Evolutionary conservation across 805 yeast species (phyloP).

Genomic region (Metahyphopichia silvanorum): DNA sequence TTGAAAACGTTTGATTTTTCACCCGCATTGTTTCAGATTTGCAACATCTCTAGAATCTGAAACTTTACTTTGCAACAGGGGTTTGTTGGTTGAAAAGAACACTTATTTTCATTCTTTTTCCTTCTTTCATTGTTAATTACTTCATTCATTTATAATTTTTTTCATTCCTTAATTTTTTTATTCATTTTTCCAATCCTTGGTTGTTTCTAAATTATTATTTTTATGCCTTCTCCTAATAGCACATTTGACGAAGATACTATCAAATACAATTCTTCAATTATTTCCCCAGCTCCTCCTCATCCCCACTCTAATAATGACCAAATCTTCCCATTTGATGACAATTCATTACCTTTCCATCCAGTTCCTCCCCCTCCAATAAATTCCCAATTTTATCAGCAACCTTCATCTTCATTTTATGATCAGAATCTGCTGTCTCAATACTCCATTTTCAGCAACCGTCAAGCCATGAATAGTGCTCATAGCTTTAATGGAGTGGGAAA

Average conservation of each 20-base stretch:
- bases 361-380: constrained; percentile 19
- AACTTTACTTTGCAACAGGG: no score
- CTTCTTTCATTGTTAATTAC: no score
- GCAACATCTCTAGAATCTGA: no score
- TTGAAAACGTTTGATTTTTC: no score
- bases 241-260: constrained; percentile 21
- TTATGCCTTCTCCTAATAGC: constrained; percentile 17
- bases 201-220: no score
- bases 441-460: constrained; percentile 8
- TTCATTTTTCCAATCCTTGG: no score
- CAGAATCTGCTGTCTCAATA: constrained; percentile 2
- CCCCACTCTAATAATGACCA: constrained; percentile 7
- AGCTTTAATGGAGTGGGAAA: constrained; percentile 1
- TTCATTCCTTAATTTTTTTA: no score
- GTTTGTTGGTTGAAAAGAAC: no score
- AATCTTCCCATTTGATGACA: constrained; percentile 9
- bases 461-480: constrained; percentile 10
- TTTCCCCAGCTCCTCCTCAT: constrained; percentile 4
- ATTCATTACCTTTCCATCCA: constrained; percentile 11
- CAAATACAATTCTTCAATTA: constrained; percentile 13
- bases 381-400: constrained; percentile 2
- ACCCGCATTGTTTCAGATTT: no score
- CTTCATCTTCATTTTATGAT: constrained; percentile 4
- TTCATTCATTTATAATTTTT: no score
- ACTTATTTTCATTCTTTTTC: no score